Conservation (phyloP, 2,329 filamentous ascomycete genomes). For the Graphium sp. region DNA sequence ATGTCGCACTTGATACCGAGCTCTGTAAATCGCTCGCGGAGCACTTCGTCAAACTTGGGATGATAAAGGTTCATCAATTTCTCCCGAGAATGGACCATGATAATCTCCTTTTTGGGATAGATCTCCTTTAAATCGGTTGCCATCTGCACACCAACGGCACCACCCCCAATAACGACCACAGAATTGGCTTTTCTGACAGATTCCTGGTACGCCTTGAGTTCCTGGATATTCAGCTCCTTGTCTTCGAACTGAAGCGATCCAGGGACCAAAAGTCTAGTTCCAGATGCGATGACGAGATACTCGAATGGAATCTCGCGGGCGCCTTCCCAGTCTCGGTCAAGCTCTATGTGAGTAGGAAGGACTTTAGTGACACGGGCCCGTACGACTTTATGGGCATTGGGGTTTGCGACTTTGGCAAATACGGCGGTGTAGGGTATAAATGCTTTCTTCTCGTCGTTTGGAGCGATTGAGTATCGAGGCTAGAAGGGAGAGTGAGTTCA, state of each 20-base stretch:
- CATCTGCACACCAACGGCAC: conserved; percentile 44
- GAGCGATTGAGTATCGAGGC: conserved; percentile 36
- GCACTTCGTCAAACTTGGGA: conserved; percentile 19
- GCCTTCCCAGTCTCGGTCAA: conserved; percentile 7
- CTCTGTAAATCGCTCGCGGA: conserved; percentile 21
- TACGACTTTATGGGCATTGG: conserved; percentile 1
- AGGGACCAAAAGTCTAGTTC: not conserved
- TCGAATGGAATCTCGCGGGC: conserved; percentile 9
- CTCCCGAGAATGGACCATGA: conserved; percentile 38
- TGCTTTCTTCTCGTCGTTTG: conserved; percentile 33
- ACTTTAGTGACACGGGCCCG: not conserved
- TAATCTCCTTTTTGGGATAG: conserved; percentile 38
- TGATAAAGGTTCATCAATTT: conserved; percentile 34
- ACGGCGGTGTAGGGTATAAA: conserved; percentile 40
- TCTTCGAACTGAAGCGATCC: conserved; percentile 9
- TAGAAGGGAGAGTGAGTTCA: not conserved
- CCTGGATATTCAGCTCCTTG: conserved; percentile 21
- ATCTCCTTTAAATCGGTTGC: conserved; percentile 39
- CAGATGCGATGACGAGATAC: conserved; percentile 4
- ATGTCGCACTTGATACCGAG: conserved; percentile 25
- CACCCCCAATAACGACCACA: conserved; percentile 37
- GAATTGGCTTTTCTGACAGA: conserved; percentile 21
- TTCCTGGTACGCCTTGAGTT: conserved; percentile 26
- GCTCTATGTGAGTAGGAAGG: conserved; percentile 14
- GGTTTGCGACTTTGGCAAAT: conserved; percentile 11